Base-by-base conservation (phyloP, 805 yeast genomes). In the Phaffomyces antillensis region DNA sequence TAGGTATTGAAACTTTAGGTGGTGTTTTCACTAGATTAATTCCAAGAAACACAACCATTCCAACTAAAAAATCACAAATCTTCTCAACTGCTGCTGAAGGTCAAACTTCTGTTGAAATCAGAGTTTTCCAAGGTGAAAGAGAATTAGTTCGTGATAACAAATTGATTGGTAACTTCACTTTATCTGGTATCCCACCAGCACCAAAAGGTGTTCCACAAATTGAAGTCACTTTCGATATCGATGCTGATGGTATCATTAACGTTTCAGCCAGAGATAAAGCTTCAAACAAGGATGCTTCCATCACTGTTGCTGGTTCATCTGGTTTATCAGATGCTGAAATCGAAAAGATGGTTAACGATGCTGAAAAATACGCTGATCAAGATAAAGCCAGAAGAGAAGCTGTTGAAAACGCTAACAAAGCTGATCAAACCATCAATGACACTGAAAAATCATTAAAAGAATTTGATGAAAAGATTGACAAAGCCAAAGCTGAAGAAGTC, bases 1-100 rank as follows among this genome's bases (percentile, higher is more conserved):
- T 91, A 67, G 99, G 99, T 87, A 96, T 91, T 72, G 98, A 96
- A 77, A 93, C 93, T 86, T 93, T 90, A 76, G 99, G 99, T 76
- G 95, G 93, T 75, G 91, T 93, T 68, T 90, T 91, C 77, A 96
- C 97, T 67, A 93, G 95, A 66, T 96, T 93, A 70, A 95, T 93
- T 61, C 96, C 96, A 77, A 89, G 99, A 81, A 93, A 93, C 86
- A 86, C 98, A 62, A 91, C 98, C 64, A 96, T 91, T 62, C 99
- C 99, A 74, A 91, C 98, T 72, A 86, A 89, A 76, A 91, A 91
- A 86, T 85, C 96, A 69, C 89, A 96, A 79, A 91, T 96, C 61
- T 84, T 83, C 66, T 81, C 89, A 30, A 85, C 93, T 18, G 89
- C 87, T 40, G 87, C 86, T 32, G 91, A 85, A 66, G 85, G 85